Conservation (phyloP, 331 rosid genomes). For the Rosa hybrid region DNA sequence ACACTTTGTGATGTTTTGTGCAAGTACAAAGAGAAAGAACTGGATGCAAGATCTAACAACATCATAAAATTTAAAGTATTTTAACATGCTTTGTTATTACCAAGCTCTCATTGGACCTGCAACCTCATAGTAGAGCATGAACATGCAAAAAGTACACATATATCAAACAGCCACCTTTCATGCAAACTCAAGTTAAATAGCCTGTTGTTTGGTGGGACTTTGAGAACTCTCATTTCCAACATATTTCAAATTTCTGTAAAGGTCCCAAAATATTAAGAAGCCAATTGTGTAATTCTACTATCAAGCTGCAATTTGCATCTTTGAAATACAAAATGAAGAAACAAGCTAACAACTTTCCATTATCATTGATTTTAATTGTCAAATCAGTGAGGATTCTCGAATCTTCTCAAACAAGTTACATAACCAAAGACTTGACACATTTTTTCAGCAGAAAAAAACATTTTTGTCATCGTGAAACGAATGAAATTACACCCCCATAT, state of each 20-base stretch:
- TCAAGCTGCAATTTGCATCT: slow-evolving; percentile 7
- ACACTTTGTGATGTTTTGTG: not conserved
- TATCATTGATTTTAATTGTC: not conserved
- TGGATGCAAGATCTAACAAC: not conserved
- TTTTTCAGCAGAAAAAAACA: not conserved
- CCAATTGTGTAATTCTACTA: not conserved
- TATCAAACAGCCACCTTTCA: not conserved
- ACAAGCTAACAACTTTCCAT: slow-evolving; percentile 8
- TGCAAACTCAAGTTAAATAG: not conserved
- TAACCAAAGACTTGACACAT: not conserved
- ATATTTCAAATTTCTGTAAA: not conserved
- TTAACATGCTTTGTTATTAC: not conserved
- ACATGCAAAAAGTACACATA: not conserved
- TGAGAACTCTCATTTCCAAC: not conserved
- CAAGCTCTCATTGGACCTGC: not conserved
- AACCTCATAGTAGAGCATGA: not conserved
- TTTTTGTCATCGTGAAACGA: not conserved
- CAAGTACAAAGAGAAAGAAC: not conserved
- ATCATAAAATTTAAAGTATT: not conserved
- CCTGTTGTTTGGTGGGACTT: not conserved
- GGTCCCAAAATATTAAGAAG: not conserved
- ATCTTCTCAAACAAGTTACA: not conserved
- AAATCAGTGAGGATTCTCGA: not conserved
- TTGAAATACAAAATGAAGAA: not conserved
- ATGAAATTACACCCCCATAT: too few species aligned